Percentiles rank a stretch among this genome's conserved stretches.
Conservation (phyloP, 139 green algal genomes). For the Picochlorum sp. region DNA sequence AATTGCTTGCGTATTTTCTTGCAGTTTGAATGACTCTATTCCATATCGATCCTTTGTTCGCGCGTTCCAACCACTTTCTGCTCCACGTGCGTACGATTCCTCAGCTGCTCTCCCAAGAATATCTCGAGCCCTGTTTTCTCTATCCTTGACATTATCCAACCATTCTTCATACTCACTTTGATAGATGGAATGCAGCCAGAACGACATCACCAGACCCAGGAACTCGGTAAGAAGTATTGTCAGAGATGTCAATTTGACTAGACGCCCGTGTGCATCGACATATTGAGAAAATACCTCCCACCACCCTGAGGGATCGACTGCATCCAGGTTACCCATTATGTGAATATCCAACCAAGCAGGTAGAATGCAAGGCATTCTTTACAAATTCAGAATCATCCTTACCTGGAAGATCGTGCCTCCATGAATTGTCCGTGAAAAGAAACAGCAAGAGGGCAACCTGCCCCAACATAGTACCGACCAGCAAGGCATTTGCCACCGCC, state of each 20-base stretch:
- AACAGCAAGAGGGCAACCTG: background rate
- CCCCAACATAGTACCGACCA: background rate
- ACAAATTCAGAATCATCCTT: too few species aligned
- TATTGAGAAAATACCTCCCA: background rate
- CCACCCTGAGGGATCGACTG: background rate
- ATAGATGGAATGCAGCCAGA: slow-evolving; percentile 10
- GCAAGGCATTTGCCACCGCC: background rate
- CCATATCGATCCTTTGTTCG: background rate
- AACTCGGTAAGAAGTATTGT: background rate
- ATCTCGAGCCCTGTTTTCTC: background rate
- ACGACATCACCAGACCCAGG: background rate
- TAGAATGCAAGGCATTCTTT: too few species aligned
- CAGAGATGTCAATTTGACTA: background rate
- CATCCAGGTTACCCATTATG: too few species aligned
- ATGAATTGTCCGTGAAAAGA: slow-evolving; percentile 1
- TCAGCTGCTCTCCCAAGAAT: background rate
- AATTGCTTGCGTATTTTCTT: background rate
- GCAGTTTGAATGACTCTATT: background rate
- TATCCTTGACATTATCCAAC: slow-evolving; percentile 1
- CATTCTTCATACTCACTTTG: slow-evolving; percentile 6
- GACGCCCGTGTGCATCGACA: background rate
- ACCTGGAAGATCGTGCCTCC: background rate
- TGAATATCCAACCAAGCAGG: too few species aligned
- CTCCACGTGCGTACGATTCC: background rate
- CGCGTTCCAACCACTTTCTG: background rate